Percentiles rank a stretch among this genome's conserved stretches.
phyloP scores from a whole-genome alignment of 192 early-diverging fungal species.

The Dissophora ornata region DNA sequence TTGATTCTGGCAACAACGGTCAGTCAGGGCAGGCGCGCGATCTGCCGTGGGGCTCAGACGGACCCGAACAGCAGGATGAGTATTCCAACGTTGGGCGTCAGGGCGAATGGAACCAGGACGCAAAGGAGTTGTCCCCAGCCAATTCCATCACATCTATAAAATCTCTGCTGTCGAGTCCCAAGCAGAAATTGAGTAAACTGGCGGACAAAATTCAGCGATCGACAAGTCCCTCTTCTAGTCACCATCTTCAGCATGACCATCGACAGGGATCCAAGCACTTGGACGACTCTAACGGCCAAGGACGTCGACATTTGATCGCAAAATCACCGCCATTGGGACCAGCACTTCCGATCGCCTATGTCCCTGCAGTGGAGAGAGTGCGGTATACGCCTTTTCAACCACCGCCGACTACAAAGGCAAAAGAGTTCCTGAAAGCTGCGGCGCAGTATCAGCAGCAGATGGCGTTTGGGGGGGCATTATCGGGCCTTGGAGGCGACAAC shows the following conservation, averaged over 20 bases:
- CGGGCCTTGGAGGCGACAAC: conserved; percentile 32
- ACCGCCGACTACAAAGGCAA: conserved; percentile 46
- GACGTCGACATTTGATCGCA: conserved; percentile 23
- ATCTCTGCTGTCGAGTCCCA: conserved; percentile 30
- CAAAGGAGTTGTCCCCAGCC: conserved; percentile 34
- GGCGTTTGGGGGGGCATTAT: conserved; percentile 17
- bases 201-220: conserved; percentile 55
- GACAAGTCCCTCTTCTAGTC: conserved; percentile 52
- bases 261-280: conserved; percentile 41
- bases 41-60: conserved; percentile 32
- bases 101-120: conserved; percentile 33
- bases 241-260: conserved; percentile 44
- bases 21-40: neutral
- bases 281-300: conserved; percentile 22
- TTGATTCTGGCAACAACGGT: conserved; percentile 1
- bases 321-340: conserved; percentile 57
- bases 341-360: conserved; percentile 56
- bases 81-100: conserved; percentile 15
- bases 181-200: conserved; percentile 40
- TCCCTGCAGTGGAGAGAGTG: conserved; percentile 59
- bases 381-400: conserved; percentile 56
- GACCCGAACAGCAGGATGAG: conserved; percentile 15
- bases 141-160: conserved; percentile 50
- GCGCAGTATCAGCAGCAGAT: conserved; percentile 48
- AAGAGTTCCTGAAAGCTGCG: conserved; percentile 49